Base-by-base conservation (phyloP, 352 stramenopile species). In the Phytophthora fragariae region DNA sequence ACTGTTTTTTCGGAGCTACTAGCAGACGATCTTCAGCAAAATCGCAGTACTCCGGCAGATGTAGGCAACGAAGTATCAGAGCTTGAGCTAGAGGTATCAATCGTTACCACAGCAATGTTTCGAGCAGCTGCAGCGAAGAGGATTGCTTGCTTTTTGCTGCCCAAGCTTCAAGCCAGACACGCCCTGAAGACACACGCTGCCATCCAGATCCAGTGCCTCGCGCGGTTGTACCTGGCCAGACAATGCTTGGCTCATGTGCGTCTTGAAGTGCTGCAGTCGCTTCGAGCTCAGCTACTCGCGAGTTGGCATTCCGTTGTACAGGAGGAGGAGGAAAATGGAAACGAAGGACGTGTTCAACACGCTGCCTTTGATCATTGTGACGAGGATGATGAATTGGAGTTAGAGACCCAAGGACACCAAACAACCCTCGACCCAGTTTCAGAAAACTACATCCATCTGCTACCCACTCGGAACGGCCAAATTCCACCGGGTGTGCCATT, bases 391-490 rank as follows among this genome's bases (percentile, higher is more conserved):
- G 57, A 73, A 0, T 58, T 74, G 1, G 65, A 70, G 41, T 41
- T 50, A 1, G 54, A 70, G 21, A 7, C 35, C 9, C 53, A 49
- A 27, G 31, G 44, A 11, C 41, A 41, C n/a, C 47, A 68, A 6
- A 17, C 37, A 55, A 50, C 44, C 12, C 3, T 41, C 12, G 37
- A 59, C 11, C 21, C 8, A 27, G n/a, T 56, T 37, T 29, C 60
- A 9, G 66, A 74, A 27, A 58, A 61, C 31, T 77, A 75, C 62
- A 27, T 64, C 2, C 66, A 75, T 33, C 21, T 77, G 4, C 56
- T 77, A 46, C 71, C 71, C 9, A 77, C 71, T 17, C 59, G 65
- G 35, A 77, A 77, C 27, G 71, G 71, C 14, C 71, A 68, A 47
- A 65, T 77, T 46, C 71, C 71, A 57, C 71, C 65, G 17, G 71